Evolutionary conservation across 106 monocot species (phyloP), one percentile per base, ranked within the genome.

Genomic region (Dioscorea alata): DNA sequence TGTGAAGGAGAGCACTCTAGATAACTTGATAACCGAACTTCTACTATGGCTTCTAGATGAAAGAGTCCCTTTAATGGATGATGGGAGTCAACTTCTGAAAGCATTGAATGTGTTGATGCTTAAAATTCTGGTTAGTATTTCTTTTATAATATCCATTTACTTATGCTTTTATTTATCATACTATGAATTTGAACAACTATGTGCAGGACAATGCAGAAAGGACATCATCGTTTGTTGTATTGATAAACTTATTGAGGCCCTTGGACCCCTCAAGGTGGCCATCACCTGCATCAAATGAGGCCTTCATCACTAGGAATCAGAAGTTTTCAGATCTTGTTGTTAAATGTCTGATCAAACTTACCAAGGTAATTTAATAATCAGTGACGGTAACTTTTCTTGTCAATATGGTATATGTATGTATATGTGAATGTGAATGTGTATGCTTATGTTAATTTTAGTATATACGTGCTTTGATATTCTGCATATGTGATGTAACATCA

Each of bases 11-110:
- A 74, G 76, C 56, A 93, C 99, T 13, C 75, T 99, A 73, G 99
- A 99, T 74, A 79, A 71, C 64, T 83, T 99, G 18, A 93, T 99
- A 6, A 99, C 99, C 4, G 99, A 99, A 71, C 81, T 99, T 23
- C 74, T 99, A 9, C 85, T 99, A 34, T 99, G 99, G 99, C 99
- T 99, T 64, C 83, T 99, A 61, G 99, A 99, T 76, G 99, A 99
- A 83, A 89, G 93, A 59, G 99, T 99, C 70, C 89, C 89, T 77
- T 61, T 81, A 72, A 99, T 99, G 92, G 99, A 99, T 74, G 99
- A 99, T 74, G 99, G 99, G 8, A 93, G 99, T 67, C 93, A 92
- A 54, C 76, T 99, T 9, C 72, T 99, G 34, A 99, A 93, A 83
- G 99, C 99, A 61, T 81, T 99, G 12, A 99, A 99, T 63, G 93